Evolutionary conservation across 371 early-diverging fungal genomes (phyloP).

Genomic region (Apophysomyces elegans): DNA sequence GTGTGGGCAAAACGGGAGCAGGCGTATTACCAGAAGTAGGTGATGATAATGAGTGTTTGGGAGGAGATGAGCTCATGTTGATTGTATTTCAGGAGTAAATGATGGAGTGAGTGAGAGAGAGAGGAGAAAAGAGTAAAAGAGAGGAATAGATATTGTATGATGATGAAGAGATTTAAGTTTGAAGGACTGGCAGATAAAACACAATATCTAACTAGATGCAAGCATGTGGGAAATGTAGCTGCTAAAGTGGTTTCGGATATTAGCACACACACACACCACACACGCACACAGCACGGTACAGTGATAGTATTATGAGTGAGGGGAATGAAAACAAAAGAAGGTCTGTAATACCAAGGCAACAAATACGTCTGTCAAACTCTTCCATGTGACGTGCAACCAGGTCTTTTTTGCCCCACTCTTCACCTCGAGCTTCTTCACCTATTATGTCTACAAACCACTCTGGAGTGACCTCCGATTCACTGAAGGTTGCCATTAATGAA

Average conservation of each 20-base stretch:
- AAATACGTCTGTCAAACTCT: background rate
- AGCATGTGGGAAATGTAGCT: conserved; percentile 2
- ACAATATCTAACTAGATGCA: background rate
- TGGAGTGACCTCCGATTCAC: conserved; percentile 56
- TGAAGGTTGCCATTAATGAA: conserved; percentile 53
- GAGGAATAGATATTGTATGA: background rate
- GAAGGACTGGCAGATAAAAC: conserved; percentile 1
- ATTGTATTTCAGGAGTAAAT: conserved; percentile 7
- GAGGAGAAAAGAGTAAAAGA: background rate
- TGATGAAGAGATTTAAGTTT: background rate
- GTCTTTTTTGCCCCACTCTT: conserved; percentile 1
- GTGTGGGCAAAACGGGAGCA: conserved; percentile 21
- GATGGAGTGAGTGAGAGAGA: background rate
- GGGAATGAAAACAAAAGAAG: background rate
- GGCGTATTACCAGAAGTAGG: conserved; percentile 15
- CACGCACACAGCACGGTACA: conserved; percentile 6
- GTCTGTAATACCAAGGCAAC: background rate
- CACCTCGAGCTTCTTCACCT: conserved; percentile 3
- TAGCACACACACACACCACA: conserved; percentile 1
- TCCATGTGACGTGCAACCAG: conserved; percentile 9
- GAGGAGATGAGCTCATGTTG: conserved; percentile 11
- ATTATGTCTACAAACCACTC: conserved; percentile 36
- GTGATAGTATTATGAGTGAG: background rate
- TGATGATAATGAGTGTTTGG: conserved; percentile 13
- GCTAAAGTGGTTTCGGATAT: conserved; percentile 6